Base-by-base conservation (phyloP, 2,329 filamentous ascomycete species). In the Xylariales sp. region DNA sequence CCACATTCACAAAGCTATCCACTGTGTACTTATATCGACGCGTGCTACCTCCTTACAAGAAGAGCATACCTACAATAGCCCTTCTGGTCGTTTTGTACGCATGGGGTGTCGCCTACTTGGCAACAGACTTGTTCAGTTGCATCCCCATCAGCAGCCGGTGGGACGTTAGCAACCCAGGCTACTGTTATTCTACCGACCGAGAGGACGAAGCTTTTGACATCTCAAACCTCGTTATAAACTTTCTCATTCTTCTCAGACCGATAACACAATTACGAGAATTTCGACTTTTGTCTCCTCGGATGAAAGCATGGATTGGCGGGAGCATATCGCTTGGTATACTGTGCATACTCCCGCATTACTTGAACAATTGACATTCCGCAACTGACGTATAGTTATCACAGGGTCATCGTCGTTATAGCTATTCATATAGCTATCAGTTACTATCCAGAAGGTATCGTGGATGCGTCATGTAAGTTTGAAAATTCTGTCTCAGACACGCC, bases 1-100 rank as follows among this genome's bases (percentile, higher is more conserved):
- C 52, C 32, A 54, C 52, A 28, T 54, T 54, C 16, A 23, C 56
- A 49, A 49, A n/a, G 28, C 45, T 59, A 28, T 59, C 56, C 3
- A 59, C 49, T 32, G 56, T 23, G 56, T 59, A 59, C 49, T 49
- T 59, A n/a, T 59, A 59, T 39, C 56, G 56, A n/a, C 56, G 56
- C 45, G 30, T 49, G 39, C 8, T 59, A 34, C 56, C 45, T 9
- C 56, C 43, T n/a, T 49, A 59, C 18, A 48, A 45, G 56, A 59
- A 32, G 3, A 59, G 45, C 5, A 49, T 36, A 59, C 18, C 45
- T 9, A 49, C 56, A 4, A 32, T 28, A n/a, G 39, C 39, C 45
- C 43, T 59, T 16, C 56, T 59, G 9, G 43, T 59, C 30, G 5
- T 59, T n/a, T 43, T 59, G n/a, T 59, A 59, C 32, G 30, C 45